These are phyloP conservation scores for Mayamaea pseudoterrestris DNA, from an alignment of 108 stramenopile genomes.

Conservation along the genomic window DNA sequence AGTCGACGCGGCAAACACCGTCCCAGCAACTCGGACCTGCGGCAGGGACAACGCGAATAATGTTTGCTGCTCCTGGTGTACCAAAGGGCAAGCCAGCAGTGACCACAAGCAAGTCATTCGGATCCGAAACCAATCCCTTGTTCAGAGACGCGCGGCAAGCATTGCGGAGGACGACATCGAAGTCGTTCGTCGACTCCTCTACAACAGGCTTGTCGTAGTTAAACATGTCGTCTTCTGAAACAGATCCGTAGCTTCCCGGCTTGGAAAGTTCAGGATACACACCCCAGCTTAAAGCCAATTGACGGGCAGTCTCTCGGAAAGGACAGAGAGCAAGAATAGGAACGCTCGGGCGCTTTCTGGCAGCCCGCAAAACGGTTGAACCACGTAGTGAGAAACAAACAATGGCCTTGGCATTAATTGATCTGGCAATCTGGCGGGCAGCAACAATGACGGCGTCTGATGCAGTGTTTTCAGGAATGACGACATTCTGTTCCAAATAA, in stretches of 20 bases:
- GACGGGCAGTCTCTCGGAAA: conserved; percentile 78
- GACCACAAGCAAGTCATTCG: conserved; percentile 86
- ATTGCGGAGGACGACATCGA: conserved; percentile 58
- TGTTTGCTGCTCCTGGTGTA: conserved; percentile 83
- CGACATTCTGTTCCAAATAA: conserved; percentile 30
- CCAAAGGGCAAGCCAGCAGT: conserved; percentile 91
- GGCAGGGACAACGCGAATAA: conserved; percentile 83
- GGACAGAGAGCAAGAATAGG: conserved; percentile 93
- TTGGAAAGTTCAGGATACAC: conserved; percentile 75
- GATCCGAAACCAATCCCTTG: conserved; percentile 75
- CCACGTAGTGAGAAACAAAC: conserved; percentile 85
- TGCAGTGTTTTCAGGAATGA: conserved; percentile 51
- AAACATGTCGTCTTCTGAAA: conserved; percentile 53
- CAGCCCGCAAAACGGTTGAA: conserved; percentile 72
- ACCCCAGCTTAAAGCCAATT: conserved; percentile 86
- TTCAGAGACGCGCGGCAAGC: conserved; percentile 71
- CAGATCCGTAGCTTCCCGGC: conserved; percentile 64
- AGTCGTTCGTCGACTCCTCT: conserved; percentile 49
- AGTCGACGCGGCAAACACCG: conserved; percentile 29
- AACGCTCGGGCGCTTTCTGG: conserved; percentile 75
- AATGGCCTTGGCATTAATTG: conserved; percentile 77
- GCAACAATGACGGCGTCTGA: conserved; percentile 88
- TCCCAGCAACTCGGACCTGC: conserved; percentile 89
- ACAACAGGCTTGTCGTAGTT: conserved; percentile 33
- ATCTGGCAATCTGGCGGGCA: conserved; percentile 59